Evolutionary conservation across 2,329 filamentous ascomycete species (phyloP).

Genomic region (Phialophora chinensis): DNA sequence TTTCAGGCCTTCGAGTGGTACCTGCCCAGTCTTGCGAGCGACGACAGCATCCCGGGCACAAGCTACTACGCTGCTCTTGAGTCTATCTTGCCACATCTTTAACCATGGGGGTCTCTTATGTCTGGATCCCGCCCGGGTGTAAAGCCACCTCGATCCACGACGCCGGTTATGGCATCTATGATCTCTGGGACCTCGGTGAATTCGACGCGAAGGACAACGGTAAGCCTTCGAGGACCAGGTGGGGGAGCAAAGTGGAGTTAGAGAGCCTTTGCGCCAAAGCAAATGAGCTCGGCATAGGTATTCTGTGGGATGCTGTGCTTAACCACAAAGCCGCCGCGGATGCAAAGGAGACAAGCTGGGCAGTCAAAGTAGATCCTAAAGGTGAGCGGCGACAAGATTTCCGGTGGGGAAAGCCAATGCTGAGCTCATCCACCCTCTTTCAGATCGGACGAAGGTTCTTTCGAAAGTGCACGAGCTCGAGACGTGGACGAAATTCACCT

Average conservation of each 20-base stretch:
- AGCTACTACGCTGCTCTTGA: conserved; percentile 66
- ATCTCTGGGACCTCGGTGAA: conserved; percentile 73
- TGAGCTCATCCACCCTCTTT: background rate
- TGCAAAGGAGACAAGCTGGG: conserved; percentile 65
- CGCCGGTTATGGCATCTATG: conserved; percentile 73
- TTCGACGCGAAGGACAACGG: conserved; percentile 71
- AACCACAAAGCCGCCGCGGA: conserved; percentile 76
- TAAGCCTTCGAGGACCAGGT: conserved; percentile 62
- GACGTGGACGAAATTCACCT: conserved; percentile 71
- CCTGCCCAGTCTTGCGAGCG: conserved; percentile 50
- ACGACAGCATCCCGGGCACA: conserved; percentile 51
- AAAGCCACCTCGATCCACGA: conserved; percentile 65
- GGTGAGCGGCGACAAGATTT: conserved; percentile 37
- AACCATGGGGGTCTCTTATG: conserved; percentile 65
- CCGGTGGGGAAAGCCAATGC: background rate
- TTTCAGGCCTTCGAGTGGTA: conserved; percentile 78
- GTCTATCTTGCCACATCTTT: conserved; percentile 59
- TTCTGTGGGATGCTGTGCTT: conserved; percentile 73
- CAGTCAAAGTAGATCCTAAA: conserved; percentile 67
- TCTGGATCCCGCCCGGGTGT: conserved; percentile 75
- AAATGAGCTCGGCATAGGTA: conserved; percentile 58
- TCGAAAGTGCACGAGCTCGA: conserved; percentile 66
- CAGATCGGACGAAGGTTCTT: conserved; percentile 62
- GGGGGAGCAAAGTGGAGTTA: conserved; percentile 69
- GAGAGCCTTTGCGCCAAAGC: conserved; percentile 59